Base-by-base conservation (phyloP, 1,139 yeast species). In the Suhomyces chickasaworum region DNA sequence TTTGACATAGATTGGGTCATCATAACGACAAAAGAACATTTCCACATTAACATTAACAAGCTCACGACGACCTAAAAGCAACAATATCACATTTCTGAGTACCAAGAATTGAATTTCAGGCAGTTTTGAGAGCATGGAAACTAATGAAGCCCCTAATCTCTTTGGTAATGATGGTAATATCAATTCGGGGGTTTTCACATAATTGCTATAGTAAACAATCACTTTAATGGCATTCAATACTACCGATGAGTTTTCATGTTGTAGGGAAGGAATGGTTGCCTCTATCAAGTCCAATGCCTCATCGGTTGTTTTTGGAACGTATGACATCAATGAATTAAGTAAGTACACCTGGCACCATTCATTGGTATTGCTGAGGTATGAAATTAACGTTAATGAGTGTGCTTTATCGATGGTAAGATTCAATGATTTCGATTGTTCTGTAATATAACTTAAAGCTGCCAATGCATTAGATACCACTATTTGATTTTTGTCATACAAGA, bases 1-100 rank as follows among this genome's bases (percentile, higher is more conserved):
- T 63, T 90, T 89, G 59, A 93, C 85, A 61, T 87, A 93, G 18
- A 88, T 83, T 0, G 95, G 95, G 62, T 91, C 97, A 59, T 86
- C 86, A 57, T 81, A 88, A 52, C 83, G 83, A 65, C 95, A 85
- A 64, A 89, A 89, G 62, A 91, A 89, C 68, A 83, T 80, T 47
- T 83, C 81, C 22, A 86, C 89, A 53, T 86, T 95, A 45, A 89
- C 71, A 18, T 73, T 69, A 5, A 88, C 68, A 48, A 89, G 70
- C 17, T 80, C 76, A 16, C 84, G 84, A 49, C 84, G 78, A 36
- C 89, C 83, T 48, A 90, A 75, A 29, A 90, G 73, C 18, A 91
- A 68, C 33, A 91, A 65, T 20, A 89, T 88, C 40, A 90, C 86
- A 61, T 91, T 91, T 59, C 97, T 71, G 50, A 91, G 71, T 0